Conservation (phyloP, 148 eudicot species). For the Camellia lanceoleosa region DNA sequence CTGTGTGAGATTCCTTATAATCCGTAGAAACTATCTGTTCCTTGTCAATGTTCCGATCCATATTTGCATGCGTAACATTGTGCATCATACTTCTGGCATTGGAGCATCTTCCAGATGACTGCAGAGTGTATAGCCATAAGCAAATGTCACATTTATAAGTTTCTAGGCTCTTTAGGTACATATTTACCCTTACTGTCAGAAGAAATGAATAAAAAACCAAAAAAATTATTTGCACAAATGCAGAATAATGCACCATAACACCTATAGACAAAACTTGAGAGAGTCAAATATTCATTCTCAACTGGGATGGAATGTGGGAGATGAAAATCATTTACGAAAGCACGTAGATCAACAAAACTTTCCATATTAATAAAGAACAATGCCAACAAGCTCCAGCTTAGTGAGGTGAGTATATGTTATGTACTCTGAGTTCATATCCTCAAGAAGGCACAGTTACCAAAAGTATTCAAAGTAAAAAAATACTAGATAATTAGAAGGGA, state of each 20-base stretch:
- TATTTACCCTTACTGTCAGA: background rate
- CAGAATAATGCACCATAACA: constrained; percentile 1
- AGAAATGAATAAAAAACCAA: background rate
- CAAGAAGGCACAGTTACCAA: background rate
- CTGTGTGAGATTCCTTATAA: background rate
- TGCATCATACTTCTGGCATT: constrained; percentile 19
- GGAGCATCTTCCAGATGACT: constrained; percentile 30
- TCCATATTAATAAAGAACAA: background rate
- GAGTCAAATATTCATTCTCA: background rate
- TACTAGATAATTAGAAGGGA: background rate
- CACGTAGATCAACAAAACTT: background rate
- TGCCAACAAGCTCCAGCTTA: background rate
- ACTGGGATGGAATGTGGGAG: background rate
- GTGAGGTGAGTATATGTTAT: background rate
- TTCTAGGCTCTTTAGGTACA: background rate
- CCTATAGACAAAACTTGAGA: background rate
- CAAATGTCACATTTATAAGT: constrained; percentile 17
- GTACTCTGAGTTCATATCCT: background rate
- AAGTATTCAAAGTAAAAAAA: background rate
- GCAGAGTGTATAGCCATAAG: constrained; percentile 24
- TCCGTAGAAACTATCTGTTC: background rate
- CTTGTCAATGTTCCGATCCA: background rate
- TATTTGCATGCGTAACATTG: constrained; percentile 10
- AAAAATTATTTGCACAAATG: background rate
- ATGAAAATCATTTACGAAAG: background rate